Evolutionary conservation across 306 rosid species (phyloP).

Genomic region (Lathyrus sativus): DNA sequence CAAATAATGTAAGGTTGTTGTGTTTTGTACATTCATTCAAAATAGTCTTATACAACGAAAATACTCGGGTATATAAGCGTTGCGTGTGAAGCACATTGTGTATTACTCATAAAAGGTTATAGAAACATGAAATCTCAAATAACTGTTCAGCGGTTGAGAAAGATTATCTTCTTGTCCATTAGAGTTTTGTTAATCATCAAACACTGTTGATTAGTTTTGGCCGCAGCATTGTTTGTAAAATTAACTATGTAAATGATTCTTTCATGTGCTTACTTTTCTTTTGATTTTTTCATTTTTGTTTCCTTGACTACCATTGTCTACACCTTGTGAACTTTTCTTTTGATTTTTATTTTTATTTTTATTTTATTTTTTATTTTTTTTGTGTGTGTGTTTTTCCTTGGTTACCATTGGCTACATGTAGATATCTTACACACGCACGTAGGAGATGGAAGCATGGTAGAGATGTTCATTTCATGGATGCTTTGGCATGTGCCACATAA

Average conservation of each 20-base stretch:
- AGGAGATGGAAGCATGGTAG: too few relatives aligned
- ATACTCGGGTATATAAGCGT: constrained; percentile 42
- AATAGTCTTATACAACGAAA: constrained; percentile 44
- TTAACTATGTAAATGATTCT: background rate
- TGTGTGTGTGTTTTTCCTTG: too few relatives aligned
- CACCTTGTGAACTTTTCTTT: too few relatives aligned
- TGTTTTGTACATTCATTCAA: constrained; percentile 32
- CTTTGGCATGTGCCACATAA: too few relatives aligned
- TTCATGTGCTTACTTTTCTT: background rate
- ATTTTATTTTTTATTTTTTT: too few relatives aligned
- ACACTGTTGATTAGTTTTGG: too few relatives aligned
- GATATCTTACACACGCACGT: too few relatives aligned
- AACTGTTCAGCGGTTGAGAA: constrained; percentile 29
- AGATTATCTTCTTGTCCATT: background rate
- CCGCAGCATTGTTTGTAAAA: background rate
- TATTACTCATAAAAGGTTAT: constrained; percentile 28
- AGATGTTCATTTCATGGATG: too few relatives aligned
- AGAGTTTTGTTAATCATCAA: too few relatives aligned
- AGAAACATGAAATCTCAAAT: constrained; percentile 35
- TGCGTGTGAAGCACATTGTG: constrained; percentile 41
- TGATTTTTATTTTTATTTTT: too few relatives aligned
- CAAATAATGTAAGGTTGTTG: constrained; percentile 40
- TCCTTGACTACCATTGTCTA: background rate
- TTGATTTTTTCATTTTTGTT: background rate
- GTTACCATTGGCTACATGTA: too few relatives aligned